phyloP scores from a whole-genome alignment of 2,329 filamentous ascomycete genomes.

The Apiospora arundinis region DNA sequence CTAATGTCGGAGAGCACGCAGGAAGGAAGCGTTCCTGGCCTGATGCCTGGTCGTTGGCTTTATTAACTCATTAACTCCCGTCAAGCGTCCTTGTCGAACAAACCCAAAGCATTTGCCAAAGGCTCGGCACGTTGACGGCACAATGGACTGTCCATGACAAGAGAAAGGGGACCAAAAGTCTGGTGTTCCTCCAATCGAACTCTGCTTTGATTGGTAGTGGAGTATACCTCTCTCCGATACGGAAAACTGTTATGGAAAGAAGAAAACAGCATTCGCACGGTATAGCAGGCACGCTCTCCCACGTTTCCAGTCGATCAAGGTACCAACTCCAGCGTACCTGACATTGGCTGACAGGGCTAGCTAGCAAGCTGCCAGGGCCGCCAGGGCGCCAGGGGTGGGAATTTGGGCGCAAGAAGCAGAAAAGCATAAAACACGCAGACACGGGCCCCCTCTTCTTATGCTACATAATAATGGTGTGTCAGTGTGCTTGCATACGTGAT shows the following conservation, averaged over 20 bases:
- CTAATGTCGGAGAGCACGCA: neutral
- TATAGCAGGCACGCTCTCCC: neutral
- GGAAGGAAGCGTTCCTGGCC: conserved; percentile 11
- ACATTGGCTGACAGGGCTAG: conserved; percentile 12
- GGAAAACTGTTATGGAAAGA: neutral
- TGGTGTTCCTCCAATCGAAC: conserved; percentile 5
- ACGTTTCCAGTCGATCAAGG: conserved; percentile 14
- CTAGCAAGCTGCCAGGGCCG: neutral
- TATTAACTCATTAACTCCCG: conserved; percentile 19
- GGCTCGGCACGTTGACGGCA: conserved; percentile 18
- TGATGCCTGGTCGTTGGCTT: conserved; percentile 15
- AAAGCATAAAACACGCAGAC: conserved; percentile 2
- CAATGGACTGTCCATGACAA: conserved; percentile 8
- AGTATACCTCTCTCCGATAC: conserved; percentile 2
- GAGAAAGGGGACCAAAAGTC: neutral
- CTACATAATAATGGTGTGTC: neutral
- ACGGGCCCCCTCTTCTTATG: conserved; percentile 3
- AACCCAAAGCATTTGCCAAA: conserved; percentile 13
- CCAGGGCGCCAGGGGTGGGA: neutral
- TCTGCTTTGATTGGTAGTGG: conserved; percentile 12
- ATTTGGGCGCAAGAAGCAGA: neutral
- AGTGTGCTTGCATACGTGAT: neutral
- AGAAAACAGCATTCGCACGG: neutral
- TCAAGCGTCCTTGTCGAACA: conserved; percentile 11
- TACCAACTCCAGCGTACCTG: neutral